Evolutionary conservation across 2,329 filamentous ascomycete species (phyloP), one percentile per base, ranked within the genome.

Genomic region (Ambrosiella beaveri): DNA sequence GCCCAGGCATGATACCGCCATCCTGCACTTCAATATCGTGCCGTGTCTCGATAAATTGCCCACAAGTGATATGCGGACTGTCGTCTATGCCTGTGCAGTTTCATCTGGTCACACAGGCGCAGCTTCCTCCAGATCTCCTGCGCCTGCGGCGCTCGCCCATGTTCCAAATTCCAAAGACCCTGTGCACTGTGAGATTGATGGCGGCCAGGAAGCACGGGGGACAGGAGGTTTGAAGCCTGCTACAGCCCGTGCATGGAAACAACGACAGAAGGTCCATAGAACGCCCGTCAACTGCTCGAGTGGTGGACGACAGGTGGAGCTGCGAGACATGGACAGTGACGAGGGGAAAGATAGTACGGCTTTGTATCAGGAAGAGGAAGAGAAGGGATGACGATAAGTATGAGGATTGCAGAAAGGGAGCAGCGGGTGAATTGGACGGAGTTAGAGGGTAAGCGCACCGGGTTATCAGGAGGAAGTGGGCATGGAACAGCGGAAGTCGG

Each of bases 181-280:
- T 17, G n/a, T 17, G 13, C 44, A 8, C n/a, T 17, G 13, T 12
- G n/a, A 13, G 13, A 13, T 47, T 17, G 8, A 47, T 12, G n/a
- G 7, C 44, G 44, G 13, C 44, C 44, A 4, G 44, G 44, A 17
- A 47, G 19, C 44, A 47, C 15, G 44, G 27, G 19, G 27, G 27
- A 5, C 19, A 50, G 17, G 8, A n/a, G 51, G 51, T 3, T 37
- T 40, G 15, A 15, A 15, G 12, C 36, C n/a, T 47, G 36, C 36
- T 37, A 7, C 12, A 37, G 37, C n/a, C 50, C 35, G 55, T 55
- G 53, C 57, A 59, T 59, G 38, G 57, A 59, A 59, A 53, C 44
- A 50, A 37, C 15, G 27, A 56, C 57, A 56, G 57, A 59, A 59
- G 57, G 17, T 40, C 36, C 53, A 56, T 11, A 41, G 57, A 59